These are phyloP conservation scores for Magnusiomyces ingens DNA, from an alignment of 1,139 yeast genomes.

Conservation along the genomic window DNA sequence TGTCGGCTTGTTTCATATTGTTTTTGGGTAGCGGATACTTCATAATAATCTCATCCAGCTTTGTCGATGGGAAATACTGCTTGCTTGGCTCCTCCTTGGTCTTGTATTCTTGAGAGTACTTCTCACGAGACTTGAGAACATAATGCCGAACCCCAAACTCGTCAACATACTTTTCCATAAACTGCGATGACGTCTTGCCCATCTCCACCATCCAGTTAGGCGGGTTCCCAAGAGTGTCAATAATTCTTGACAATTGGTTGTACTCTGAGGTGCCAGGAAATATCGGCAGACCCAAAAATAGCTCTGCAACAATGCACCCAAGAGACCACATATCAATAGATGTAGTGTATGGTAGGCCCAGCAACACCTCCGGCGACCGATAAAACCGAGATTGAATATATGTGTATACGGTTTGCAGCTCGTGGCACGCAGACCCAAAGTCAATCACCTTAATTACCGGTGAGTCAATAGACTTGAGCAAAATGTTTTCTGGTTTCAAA, in stretches of 20 bases:
- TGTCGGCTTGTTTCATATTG: conserved; percentile 55
- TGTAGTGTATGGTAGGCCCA: conserved; percentile 81
- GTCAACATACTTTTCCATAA: conserved; percentile 45
- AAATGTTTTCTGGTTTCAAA: conserved; percentile 89
- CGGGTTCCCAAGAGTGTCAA: conserved; percentile 78
- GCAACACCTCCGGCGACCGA: conserved; percentile 89
- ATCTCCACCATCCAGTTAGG: conserved; percentile 96
- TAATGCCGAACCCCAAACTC: conserved; percentile 37
- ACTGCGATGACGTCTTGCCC: conserved; percentile 77
- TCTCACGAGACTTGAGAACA: conserved; percentile 49
- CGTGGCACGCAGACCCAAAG: conserved; percentile 95
- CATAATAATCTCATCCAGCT: conserved; percentile 65
- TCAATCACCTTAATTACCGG: conserved; percentile 92
- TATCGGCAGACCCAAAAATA: conserved; percentile 86
- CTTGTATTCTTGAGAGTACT: conserved; percentile 51
- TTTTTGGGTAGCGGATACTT: conserved; percentile 69
- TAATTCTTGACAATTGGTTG: conserved; percentile 78
- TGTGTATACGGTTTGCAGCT: conserved; percentile 81
- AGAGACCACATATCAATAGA: conserved; percentile 98
- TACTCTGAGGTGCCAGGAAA: conserved; percentile 95
- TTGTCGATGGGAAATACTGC: conserved; percentile 72
- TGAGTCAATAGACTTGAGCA: conserved; percentile 72
- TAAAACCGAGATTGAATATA: conserved; percentile 94
- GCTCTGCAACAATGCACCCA: conserved; percentile 93
- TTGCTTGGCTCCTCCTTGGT: conserved; percentile 72